Percentiles rank a stretch among this genome's conserved stretches.
These are phyloP conservation scores for Kalmusia sp. DNA, from an alignment of 2,329 filamentous ascomycete species.

Conservation along the genomic window DNA sequence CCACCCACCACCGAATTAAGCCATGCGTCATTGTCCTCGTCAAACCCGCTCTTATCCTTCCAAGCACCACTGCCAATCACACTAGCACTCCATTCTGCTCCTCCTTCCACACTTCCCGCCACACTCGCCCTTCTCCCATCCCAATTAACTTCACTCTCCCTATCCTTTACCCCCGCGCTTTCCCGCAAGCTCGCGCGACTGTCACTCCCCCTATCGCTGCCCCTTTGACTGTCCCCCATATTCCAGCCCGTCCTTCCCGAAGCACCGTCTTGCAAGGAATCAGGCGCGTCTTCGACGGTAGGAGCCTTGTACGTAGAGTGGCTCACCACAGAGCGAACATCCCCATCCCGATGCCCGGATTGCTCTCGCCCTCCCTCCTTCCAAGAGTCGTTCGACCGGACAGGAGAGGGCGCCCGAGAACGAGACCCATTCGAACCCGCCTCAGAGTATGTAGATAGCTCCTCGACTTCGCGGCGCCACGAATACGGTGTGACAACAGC, in stretches of 20 bases:
- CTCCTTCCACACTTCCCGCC: neutral
- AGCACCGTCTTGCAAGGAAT: slow-evolving; percentile 15
- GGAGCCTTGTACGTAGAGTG: slow-evolving; percentile 28
- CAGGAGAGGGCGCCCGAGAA: slow-evolving; percentile 4
- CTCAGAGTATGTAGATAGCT: slow-evolving; percentile 9
- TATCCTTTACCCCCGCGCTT: neutral
- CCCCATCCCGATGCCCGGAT: neutral
- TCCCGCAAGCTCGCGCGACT: too few relatives aligned
- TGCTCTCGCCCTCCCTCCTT: neutral
- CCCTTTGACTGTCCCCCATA: slow-evolving; percentile 7
- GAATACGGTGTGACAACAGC: slow-evolving; percentile 7
- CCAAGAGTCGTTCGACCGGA: slow-evolving; percentile 6
- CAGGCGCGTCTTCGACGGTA: slow-evolving; percentile 27
- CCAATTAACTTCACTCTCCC: neutral
- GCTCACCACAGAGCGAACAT: slow-evolving; percentile 15
- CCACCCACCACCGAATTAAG: slow-evolving; percentile 28
- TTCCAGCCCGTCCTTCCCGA: neutral
- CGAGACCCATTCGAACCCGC: neutral
- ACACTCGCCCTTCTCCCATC: neutral
- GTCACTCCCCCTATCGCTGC: slow-evolving; percentile 1
- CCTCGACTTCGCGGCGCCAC: slow-evolving; percentile 11
- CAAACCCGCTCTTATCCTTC: slow-evolving; percentile 24
- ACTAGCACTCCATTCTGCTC: neutral
- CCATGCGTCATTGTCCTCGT: slow-evolving; percentile 31
- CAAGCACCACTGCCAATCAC: neutral